Percentiles rank a stretch among this genome's conserved stretches.
phyloP scores from a whole-genome alignment of 495 filamentous ascomycete genomes.

The Hypomontagnella monticulosa region DNA sequence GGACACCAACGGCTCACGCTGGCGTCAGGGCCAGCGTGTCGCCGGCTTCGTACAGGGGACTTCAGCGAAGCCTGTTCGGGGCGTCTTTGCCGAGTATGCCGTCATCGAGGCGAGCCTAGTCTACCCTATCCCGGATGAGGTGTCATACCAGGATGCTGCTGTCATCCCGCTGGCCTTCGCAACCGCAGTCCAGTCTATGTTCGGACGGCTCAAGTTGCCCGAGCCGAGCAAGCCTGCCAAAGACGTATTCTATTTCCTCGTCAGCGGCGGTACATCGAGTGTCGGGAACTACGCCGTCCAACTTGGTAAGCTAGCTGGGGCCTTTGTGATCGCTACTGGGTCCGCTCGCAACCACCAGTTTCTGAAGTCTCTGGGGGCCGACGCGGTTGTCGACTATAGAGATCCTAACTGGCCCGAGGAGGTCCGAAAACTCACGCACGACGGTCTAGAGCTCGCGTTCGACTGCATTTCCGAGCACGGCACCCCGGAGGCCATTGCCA shows the following conservation, averaged over 20 bases:
- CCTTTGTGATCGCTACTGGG: conserved; percentile 65
- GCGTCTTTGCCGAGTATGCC: conserved; percentile 52
- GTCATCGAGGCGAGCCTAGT: conserved; percentile 48
- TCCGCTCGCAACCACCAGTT: conserved; percentile 63
- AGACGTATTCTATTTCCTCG: conserved; percentile 55
- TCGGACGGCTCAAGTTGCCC: conserved; percentile 54
- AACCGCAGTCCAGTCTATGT: conserved; percentile 65
- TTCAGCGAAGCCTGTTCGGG: conserved; percentile 19
- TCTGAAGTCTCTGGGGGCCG: conserved; percentile 63
- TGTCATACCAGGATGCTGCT: conserved; percentile 58
- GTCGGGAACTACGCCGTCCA: conserved; percentile 71
- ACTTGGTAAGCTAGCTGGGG: conserved; percentile 65
- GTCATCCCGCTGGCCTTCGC: conserved; percentile 65
- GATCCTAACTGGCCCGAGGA: conserved; percentile 37
- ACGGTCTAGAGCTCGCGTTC: conserved; percentile 33
- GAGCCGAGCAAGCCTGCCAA: conserved; percentile 45
- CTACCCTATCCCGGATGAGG: conserved; percentile 55
- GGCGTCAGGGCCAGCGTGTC: conserved; percentile 51
- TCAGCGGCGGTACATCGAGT: conserved; percentile 67
- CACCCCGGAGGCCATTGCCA: conserved; percentile 16
- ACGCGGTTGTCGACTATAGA: conserved; percentile 65
- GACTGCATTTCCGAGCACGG: conserved; percentile 33
- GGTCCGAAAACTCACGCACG: conserved; percentile 33
- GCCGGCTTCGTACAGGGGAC: conserved; percentile 41
- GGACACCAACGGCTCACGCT: conserved; percentile 54